Evolutionary conservation across 1,284 basidiomycete genomes (phyloP).

Genomic region (Rhodofomes roseus): DNA sequence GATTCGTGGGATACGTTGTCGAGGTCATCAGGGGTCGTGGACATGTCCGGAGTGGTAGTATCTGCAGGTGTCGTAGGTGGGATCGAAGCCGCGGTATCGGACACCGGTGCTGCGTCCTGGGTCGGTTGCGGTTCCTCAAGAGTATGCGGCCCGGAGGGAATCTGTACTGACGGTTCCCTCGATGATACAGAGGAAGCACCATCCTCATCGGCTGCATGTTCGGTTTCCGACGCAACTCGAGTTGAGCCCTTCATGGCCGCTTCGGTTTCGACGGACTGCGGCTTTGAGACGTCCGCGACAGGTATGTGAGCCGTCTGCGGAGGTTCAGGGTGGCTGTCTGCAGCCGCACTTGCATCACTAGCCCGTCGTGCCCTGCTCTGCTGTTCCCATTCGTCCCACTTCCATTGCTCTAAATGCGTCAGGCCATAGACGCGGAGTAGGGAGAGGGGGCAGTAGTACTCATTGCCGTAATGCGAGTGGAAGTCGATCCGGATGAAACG

Average conservation of each 20-base stretch:
- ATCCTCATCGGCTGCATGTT: background rate
- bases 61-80: background rate
- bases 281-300: conserved; percentile 1
- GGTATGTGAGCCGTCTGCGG: conserved; percentile 14
- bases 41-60: background rate
- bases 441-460: conserved; percentile 95
- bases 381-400: conserved; percentile 80
- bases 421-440: conserved; percentile 93
- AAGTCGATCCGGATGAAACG: conserved; percentile 96
- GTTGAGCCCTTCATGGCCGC: background rate
- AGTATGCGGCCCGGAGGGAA: background rate
- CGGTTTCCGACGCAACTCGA: background rate
- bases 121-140: background rate
- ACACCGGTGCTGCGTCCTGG: background rate
- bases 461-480: conserved; percentile 88
- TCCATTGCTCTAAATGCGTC: conserved; percentile 95
- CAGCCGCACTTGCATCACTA: conserved; percentile 18
- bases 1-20: background rate
- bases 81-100: background rate
- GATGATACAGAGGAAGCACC: background rate
- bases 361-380: conserved; percentile 49
- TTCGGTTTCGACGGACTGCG: background rate
- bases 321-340: conserved; percentile 21
- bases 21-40: background rate
- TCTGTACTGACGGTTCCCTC: background rate